Evolutionary conservation across 2,329 filamentous ascomycete species (phyloP), one percentile per base, ranked within the genome.

Genomic region (Alternaria sp.): DNA sequence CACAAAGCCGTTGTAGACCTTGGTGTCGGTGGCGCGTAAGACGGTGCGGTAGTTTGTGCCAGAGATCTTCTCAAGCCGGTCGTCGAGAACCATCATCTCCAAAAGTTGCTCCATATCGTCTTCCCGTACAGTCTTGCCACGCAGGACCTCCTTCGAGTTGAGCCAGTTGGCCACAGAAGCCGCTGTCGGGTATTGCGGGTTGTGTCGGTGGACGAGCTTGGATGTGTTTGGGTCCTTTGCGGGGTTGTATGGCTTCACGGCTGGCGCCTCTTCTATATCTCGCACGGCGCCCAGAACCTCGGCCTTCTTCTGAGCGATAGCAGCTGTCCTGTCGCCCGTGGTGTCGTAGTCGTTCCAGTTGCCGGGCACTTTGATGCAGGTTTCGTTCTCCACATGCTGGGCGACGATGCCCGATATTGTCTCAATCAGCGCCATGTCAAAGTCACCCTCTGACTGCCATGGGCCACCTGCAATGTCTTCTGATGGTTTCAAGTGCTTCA

Each of bases 381-480:
- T 95, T 73, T 89, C 85, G 11, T 84, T 84, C 72, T 90, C 89
- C 65, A 97, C 88, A 65, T 89, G 90, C 68, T 90, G 88, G 71
- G 93, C 91, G 55, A 97, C 87, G 63, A 91, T 87, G 19, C 87
- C 86, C 64, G 91, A 88, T 54, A 97, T 84, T 45, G 89, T 88
- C 60, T 92, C 89, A 72, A 98, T 94, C 77, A 99, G 93, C 62
- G 91, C 91, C 68, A 92, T 90, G 80, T 99, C 96, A 12, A 98
- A 86, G 68, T 94, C 91, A 56, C 93, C 92, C 67, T 97, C 93
- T 8, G 92, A 94, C 79, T 96, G 97, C 93, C 95, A 99, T 9
- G 93, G 91, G 2, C 96, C 96, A 51, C 96, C 96, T 0, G 93
- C 97, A 50, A 96, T 92, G 65, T 96, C 91, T 66, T 97, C 94